Evolutionary conservation across 352 stramenopile genomes (phyloP), one percentile per base, ranked within the genome.

Genomic region (Pythium plurisporium): DNA sequence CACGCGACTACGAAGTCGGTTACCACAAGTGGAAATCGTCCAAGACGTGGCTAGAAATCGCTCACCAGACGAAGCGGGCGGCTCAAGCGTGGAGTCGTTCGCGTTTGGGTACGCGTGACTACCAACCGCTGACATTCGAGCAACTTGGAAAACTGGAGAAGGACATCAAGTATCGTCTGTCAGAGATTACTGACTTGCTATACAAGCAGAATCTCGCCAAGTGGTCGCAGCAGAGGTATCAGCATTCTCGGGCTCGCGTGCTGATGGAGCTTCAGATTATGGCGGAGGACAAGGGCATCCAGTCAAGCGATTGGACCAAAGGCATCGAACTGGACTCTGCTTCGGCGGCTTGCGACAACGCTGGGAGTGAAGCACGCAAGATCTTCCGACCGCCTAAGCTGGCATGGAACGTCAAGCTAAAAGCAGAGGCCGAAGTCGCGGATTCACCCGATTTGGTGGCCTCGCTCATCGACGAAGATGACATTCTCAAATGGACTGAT

Each of bases 131-230:
- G 41, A 52, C 48, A 14, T 72, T 82, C 41, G 20, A 72, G 56
- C 62, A 72, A 9, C 56, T 86, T 1, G 75, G 73, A 0, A 26
- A 25, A 5, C 27, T 86, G 3, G 75, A 86, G 40, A 67, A 55
- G 19, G 71, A 63, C 19, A 75, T 86, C 43, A 86, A 86, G 67
- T n/a, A 58, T 10, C 55, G 51, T 26, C 59, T 86, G 2, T 45
- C 41, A 0, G 43, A 33, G 1, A 54, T 78, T 19, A 64, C 75
- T 7, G 55, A 79, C 48, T 45, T 81, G 12, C 41, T 79, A 22
- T 81, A 82, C 55, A 67, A 70, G 25, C 73, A 79, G 59, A 80
- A 74, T 44, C 34, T 82, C 11, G 73, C 67, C 53, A 65, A 73
- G 30, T 82, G 74, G 74, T 73, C 74, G 29, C 44, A 71, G 30